phyloP scores from a whole-genome alignment of 208 protist genomes.

The Acanthamoeba lenticulata region DNA sequence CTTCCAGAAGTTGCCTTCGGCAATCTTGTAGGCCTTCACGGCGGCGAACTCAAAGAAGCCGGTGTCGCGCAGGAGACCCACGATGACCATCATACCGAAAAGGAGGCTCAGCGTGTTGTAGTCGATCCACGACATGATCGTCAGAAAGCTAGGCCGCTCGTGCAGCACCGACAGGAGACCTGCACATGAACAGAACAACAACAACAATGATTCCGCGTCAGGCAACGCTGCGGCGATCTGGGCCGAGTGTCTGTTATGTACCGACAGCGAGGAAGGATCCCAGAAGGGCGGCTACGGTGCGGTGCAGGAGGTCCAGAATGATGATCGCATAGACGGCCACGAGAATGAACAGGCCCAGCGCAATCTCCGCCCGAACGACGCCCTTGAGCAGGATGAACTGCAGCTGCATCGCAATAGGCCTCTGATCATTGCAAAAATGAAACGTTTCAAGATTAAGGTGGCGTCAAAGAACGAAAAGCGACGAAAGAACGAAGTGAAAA shows the following conservation, averaged over 20 bases:
- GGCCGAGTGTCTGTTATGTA: neutral
- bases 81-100: constrained; percentile 88
- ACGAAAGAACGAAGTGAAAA: neutral
- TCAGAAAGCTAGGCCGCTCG: constrained; percentile 17
- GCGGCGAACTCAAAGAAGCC: constrained; percentile 84
- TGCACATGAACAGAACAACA: neutral
- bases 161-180: constrained; percentile 42
- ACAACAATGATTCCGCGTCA: neutral
- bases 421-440: neutral
- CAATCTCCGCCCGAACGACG: constrained; percentile 63
- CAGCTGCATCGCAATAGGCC: constrained; percentile 20
- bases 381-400: neutral
- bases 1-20: constrained; percentile 75
- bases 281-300: constrained; percentile 82
- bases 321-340: constrained; percentile 83
- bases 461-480: neutral
- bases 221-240: neutral
- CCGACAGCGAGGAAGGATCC: constrained; percentile 78
- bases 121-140: constrained; percentile 81
- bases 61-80: constrained; percentile 80
- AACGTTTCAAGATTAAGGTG: neutral
- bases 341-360: constrained; percentile 79
- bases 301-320: constrained; percentile 83
- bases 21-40: constrained; percentile 78
- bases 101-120: constrained; percentile 72